Conservation (phyloP, 768 basidiomycete species). For the Russula griseocarnosa region DNA sequence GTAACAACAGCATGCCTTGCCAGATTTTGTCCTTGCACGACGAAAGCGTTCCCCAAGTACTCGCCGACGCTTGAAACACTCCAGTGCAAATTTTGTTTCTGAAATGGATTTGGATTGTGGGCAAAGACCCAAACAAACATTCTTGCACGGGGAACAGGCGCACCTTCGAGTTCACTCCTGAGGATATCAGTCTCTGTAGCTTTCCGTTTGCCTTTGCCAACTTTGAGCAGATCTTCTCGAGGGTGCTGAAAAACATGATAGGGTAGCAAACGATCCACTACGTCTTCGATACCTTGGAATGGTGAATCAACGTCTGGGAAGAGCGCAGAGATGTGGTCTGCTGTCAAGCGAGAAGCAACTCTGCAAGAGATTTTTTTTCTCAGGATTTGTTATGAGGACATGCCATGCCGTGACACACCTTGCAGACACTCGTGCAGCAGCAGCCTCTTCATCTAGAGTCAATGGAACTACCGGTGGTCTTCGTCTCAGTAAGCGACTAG, state of each 20-base stretch:
- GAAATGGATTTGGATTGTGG: not conserved
- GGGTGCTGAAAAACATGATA: slow-evolving; percentile 81
- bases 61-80: slow-evolving; percentile 56
- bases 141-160: slow-evolving; percentile 8
- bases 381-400: not conserved
- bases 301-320: slow-evolving; percentile 69
- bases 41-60: slow-evolving; percentile 57
- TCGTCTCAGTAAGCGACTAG: slow-evolving; percentile 10
- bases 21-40: slow-evolving; percentile 49
- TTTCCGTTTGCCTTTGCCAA: slow-evolving; percentile 61
- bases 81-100: slow-evolving; percentile 71
- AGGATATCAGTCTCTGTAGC: slow-evolving; percentile 44
- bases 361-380: slow-evolving; percentile 35
- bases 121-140: not conserved
- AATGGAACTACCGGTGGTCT: slow-evolving; percentile 18
- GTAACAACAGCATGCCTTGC: slow-evolving; percentile 45
- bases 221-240: slow-evolving; percentile 50
- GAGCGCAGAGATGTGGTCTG: slow-evolving; percentile 58
- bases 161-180: slow-evolving; percentile 53
- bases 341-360: slow-evolving; percentile 50
- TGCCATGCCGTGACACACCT: slow-evolving; percentile 13
- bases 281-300: slow-evolving; percentile 59
- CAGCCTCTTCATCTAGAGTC: slow-evolving; percentile 22
- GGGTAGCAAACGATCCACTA: slow-evolving; percentile 66
- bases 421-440: slow-evolving; percentile 21